Conservation (phyloP, 2,329 filamentous ascomycete genomes). For the Pseudogymnoascus destructans region DNA sequence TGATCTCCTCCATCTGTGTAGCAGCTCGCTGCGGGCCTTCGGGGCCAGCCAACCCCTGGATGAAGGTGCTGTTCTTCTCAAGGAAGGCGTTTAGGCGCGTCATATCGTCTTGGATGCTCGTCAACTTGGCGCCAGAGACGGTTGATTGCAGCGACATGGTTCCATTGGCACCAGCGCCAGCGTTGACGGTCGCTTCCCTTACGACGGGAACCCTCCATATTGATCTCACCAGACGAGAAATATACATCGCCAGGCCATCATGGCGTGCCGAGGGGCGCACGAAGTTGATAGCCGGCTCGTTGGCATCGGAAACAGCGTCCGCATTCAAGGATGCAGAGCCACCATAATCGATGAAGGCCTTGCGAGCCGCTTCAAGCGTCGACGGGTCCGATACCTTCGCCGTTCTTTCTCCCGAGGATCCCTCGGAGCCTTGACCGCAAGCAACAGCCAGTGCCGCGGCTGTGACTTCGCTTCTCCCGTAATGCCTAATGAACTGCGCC, state of each 20-base stretch:
- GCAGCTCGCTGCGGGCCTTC: constrained; percentile 66
- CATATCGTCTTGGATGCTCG: constrained; percentile 65
- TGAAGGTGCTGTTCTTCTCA: constrained; percentile 74
- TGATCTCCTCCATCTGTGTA: constrained; percentile 81
- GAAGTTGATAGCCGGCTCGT: constrained; percentile 59
- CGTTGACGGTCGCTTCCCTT: constrained; percentile 25
- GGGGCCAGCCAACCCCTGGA: constrained; percentile 86
- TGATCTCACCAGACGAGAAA: constrained; percentile 74
- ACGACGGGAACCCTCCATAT: constrained; percentile 78
- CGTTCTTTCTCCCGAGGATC: constrained; percentile 54
- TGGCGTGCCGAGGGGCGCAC: constrained; percentile 82
- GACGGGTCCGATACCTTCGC: constrained; percentile 67
- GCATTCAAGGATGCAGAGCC: constrained; percentile 77
- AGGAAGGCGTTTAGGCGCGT: constrained; percentile 71
- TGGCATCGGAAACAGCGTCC: constrained; percentile 48
- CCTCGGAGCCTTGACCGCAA: constrained; percentile 80
- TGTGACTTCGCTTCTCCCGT: constrained; percentile 79
- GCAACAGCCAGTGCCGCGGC: constrained; percentile 87
- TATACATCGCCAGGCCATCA: constrained; percentile 75
- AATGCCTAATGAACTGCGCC: constrained; percentile 69
- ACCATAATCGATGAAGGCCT: constrained; percentile 83
- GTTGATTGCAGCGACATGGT: constrained; percentile 53
- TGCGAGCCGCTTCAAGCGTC: constrained; percentile 71
- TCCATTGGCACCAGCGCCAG: constrained; percentile 35
- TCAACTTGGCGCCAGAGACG: constrained; percentile 54